Conservation (phyloP, 331 rosid species). For the Cydonia oblonga region DNA sequence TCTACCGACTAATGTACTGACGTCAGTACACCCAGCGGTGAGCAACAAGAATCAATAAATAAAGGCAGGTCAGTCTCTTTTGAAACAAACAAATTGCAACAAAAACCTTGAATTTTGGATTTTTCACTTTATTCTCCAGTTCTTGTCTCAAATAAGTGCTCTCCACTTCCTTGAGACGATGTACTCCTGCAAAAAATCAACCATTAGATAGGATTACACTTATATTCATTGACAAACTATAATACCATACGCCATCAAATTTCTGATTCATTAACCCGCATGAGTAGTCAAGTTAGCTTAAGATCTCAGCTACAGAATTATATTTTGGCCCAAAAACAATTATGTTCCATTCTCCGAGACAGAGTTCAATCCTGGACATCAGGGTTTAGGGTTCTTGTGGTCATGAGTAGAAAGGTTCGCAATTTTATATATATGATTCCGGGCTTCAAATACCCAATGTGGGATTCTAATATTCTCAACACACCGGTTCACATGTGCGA, state of each 20-base stretch:
- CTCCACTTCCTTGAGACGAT: slow-evolving; percentile 36
- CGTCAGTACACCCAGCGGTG: not conserved
- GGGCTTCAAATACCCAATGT: not conserved
- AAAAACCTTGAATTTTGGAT: slow-evolving; percentile 52
- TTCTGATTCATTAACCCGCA: not conserved
- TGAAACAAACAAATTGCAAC: not conserved
- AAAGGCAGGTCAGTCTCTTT: not conserved
- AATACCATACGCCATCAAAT: not conserved
- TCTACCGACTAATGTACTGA: not conserved
- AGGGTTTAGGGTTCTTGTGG: not conserved
- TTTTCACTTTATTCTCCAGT: slow-evolving; percentile 43
- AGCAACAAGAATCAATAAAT: not conserved
- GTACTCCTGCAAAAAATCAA: slow-evolving; percentile 31
- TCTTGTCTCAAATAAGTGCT: slow-evolving; percentile 45
- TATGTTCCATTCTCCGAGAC: not conserved
- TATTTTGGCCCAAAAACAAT: not conserved
- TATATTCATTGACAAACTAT: not conserved
- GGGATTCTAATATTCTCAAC: not conserved
- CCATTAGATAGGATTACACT: not conserved
- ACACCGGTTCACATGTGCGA: not conserved
- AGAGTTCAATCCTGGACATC: not conserved
- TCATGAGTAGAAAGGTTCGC: not conserved
- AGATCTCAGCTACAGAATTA: not conserved
- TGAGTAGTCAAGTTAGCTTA: not conserved
- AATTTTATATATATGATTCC: not conserved